These are phyloP conservation scores for Saposhnikovia divaricata DNA, from an alignment of 129 eudicot species.

Conservation along the genomic window DNA sequence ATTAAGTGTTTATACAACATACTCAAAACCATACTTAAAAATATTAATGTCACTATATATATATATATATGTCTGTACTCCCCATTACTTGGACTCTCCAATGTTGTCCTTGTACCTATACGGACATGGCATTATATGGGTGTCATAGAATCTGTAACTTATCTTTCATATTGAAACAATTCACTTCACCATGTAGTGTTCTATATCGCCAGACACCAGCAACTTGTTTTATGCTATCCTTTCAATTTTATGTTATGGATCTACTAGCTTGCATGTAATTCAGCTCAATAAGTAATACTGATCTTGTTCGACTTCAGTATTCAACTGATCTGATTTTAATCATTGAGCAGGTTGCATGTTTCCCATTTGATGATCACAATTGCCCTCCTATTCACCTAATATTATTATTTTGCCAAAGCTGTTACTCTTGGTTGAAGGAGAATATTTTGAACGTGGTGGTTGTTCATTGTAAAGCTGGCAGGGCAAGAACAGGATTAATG, in stretches of 20 bases:
- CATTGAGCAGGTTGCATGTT: conserved; percentile 74
- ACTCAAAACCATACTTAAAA: not conserved
- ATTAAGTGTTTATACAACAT: not conserved
- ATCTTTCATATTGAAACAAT: not conserved
- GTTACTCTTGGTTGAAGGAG: conserved; percentile 80
- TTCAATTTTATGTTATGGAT: not conserved
- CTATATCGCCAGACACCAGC: not conserved
- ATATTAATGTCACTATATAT: no score
- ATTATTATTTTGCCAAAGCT: conserved; percentile 81
- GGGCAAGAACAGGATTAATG: conserved; percentile 96
- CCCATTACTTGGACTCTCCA: not conserved
- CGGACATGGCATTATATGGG: not conserved
- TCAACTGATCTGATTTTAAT: conserved; percentile 12
- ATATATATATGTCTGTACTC: no score
- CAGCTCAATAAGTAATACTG: conserved; percentile 13
- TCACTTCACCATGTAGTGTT: not conserved
- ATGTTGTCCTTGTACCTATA: no score
- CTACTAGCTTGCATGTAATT: not conserved
- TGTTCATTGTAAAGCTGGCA: conserved; percentile 97
- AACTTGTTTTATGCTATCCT: not conserved
- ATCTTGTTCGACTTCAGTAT: conserved; percentile 19
- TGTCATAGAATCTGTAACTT: not conserved
- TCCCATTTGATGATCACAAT: conserved; percentile 92
- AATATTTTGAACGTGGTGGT: conserved; percentile 85
- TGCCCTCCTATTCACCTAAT: conserved; percentile 95